Evolutionary conservation across 306 rosid species (phyloP).

Genomic region (Trifolium subterraneum): DNA sequence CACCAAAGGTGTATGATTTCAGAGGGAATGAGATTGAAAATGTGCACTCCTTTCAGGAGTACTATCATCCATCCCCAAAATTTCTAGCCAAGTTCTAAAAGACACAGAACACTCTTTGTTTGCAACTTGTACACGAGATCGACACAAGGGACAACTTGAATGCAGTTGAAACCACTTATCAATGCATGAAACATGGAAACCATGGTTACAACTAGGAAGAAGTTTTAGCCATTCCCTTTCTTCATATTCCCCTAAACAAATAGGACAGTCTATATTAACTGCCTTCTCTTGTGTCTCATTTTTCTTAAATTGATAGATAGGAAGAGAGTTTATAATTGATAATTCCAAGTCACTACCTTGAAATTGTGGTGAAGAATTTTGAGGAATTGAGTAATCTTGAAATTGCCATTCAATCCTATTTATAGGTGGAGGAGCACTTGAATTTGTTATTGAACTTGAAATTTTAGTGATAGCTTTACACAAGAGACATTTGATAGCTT

Average conservation of each 20-base stretch:
- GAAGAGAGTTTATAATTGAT: conserved; percentile 42
- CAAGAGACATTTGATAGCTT: conserved; percentile 24
- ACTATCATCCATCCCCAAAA: conserved; percentile 37
- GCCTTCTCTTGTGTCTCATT: conserved; percentile 28
- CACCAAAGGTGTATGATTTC: conserved; percentile 2
- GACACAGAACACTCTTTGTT: conserved; percentile 16
- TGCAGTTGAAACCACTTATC: conserved; percentile 57
- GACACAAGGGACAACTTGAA: conserved; percentile 64
- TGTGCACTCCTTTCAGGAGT: conserved; percentile 35
- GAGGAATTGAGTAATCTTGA: not conserved
- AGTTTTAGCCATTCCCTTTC: conserved; percentile 58
- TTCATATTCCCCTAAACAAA: conserved; percentile 69
- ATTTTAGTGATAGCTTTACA: not conserved
- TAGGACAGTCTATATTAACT: conserved; percentile 47
- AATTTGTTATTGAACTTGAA: not conserved
- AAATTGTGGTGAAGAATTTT: conserved; percentile 37
- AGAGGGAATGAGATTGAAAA: conserved; percentile 32
- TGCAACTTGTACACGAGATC: conserved; percentile 43
- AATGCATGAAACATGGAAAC: conserved; percentile 62
- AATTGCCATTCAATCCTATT: conserved; percentile 11
- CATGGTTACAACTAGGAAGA: conserved; percentile 54
- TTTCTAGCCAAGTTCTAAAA: conserved; percentile 3
- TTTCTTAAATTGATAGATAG: conserved; percentile 45
- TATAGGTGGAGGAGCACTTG: not conserved
- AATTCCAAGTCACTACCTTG: conserved; percentile 46